Evolutionary conservation across 2,329 filamentous ascomycete genomes (phyloP), one percentile per base, ranked within the genome.

Genomic region (Alternaria tenuissima): DNA sequence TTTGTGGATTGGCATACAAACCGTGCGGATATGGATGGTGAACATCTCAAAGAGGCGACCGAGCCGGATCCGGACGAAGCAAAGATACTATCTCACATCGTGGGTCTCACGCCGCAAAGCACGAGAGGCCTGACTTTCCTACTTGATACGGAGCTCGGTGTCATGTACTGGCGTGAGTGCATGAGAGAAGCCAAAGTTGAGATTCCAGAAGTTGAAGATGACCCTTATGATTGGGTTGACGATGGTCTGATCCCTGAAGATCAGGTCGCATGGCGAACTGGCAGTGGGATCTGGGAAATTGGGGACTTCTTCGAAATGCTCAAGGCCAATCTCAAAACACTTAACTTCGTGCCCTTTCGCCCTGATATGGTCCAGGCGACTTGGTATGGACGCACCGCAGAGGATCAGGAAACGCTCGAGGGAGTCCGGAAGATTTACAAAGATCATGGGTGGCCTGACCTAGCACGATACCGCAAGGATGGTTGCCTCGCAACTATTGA

Each of bases 301-400:
- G 18, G 18, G 2, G 55, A 59, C 38, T 68, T 66, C 38, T 68
- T 66, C 26, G 55, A 64, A 24, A 57, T 56, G 49, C 42, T 65
- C 39, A 62, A 63, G 41, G 48, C 36, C 26, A 38, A 58, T 26
- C 63, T 64, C 43, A 26, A 32, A 24, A 51, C 26, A 28, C 55
- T 63, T 4, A 52, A 63, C 14, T 65, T 67, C 44, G 55, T 65
- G 7, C 62, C 64, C 4, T 18, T 41, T 14, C n/a, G 8, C n/a
- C 8, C 7, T 4, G 36, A 39, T 11, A 20, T 20, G 18, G 18
- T 20, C 18, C 18, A 20, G 18, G 18, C 18, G 18, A 20, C 18
- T 20, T 20, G 20, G 20, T 20, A 20, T 20, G 20, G 20, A 20
- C 20, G 20, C 20, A 20, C 20, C 20, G 20, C 20, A 20, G 20